Evolutionary conservation across 2,329 filamentous ascomycete genomes (phyloP).

Genomic region (Pseudopithomyces maydicus): DNA sequence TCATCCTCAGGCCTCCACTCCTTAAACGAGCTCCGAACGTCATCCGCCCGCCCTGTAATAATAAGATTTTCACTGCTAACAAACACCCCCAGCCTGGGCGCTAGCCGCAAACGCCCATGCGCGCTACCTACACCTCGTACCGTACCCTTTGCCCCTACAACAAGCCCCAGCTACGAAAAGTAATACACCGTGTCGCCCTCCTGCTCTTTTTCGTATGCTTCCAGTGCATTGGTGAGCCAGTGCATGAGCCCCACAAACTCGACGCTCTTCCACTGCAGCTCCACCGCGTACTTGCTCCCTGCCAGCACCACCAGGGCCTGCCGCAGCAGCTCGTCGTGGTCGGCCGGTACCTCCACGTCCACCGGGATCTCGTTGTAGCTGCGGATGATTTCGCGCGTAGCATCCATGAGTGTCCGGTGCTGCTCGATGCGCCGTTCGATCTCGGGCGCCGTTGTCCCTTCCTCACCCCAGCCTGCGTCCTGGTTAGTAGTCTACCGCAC

Average conservation of each 20-base stretch:
- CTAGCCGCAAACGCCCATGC: slow-evolving; percentile 10
- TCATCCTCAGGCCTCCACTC: slow-evolving; percentile 6
- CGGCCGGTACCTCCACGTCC: slow-evolving; percentile 25
- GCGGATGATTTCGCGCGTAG: slow-evolving; percentile 36
- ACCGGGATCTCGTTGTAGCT: slow-evolving; percentile 38
- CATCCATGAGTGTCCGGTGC: slow-evolving; percentile 40
- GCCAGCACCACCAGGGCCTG: slow-evolving; percentile 41
- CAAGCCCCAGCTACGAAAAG: slow-evolving; percentile 20
- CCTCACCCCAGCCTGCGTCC: slow-evolving; percentile 35
- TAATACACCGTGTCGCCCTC: slow-evolving; percentile 35
- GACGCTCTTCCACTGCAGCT: slow-evolving; percentile 38
- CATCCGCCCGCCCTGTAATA: slow-evolving; percentile 5
- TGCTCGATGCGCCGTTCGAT: slow-evolving; percentile 40
- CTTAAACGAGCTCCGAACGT: slow-evolving; percentile 8
- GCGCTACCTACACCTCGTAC: slow-evolving; percentile 10
- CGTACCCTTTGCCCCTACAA: neutral
- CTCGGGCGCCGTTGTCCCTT: slow-evolving; percentile 33
- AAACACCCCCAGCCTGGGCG: neutral
- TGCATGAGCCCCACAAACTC: slow-evolving; percentile 35
- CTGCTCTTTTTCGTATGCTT: slow-evolving; percentile 35
- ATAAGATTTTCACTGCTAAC: slow-evolving; percentile 4
- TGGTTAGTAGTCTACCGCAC: slow-evolving; percentile 1
- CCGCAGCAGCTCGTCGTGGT: slow-evolving; percentile 38
- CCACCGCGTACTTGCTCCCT: slow-evolving; percentile 35
- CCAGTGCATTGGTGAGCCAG: slow-evolving; percentile 35